A percentile compares a stretch with the other conserved stretches of the same genome.
Evolutionary conservation across 2,329 filamentous ascomycete genomes (phyloP).

Genomic region (Sporothrix pallida): DNA sequence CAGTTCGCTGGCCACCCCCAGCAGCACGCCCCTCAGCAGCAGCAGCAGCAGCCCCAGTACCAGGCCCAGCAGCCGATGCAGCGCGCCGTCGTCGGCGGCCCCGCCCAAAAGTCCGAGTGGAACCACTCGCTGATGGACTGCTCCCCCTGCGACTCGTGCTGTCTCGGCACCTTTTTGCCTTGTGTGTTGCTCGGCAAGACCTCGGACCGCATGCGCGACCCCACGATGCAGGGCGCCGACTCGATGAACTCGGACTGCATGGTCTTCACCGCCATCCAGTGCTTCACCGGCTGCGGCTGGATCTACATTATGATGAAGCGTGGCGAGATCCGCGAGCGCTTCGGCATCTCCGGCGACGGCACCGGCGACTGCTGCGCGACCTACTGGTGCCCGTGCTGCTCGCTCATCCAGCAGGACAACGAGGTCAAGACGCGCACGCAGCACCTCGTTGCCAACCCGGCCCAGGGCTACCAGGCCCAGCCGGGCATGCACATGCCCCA

Average conservation of each 20-base stretch:
- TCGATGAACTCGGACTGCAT: slow-evolving; percentile 52
- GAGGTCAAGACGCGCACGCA: slow-evolving; percentile 51
- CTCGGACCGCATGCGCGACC: slow-evolving; percentile 52
- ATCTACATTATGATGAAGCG: slow-evolving; percentile 60
- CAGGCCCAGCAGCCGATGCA: slow-evolving; percentile 34
- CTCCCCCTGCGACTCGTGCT: slow-evolving; percentile 49
- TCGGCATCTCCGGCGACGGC: slow-evolving; percentile 58
- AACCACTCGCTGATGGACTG: slow-evolving; percentile 50
- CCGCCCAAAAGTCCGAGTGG: slow-evolving; percentile 44
- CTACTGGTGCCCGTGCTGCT: slow-evolving; percentile 63
- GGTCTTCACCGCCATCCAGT: slow-evolving; percentile 49
- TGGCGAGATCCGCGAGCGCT: slow-evolving; percentile 57
- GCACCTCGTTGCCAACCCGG: slow-evolving; percentile 36
- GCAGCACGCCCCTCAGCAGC: slow-evolving; percentile 15
- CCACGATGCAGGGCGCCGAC: slow-evolving; percentile 49
- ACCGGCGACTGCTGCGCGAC: slow-evolving; percentile 57
- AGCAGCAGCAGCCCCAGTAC: slow-evolving; percentile 26
- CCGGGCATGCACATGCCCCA: slow-evolving; percentile 44
- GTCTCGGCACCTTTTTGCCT: slow-evolving; percentile 50
- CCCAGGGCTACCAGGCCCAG: slow-evolving; percentile 45
- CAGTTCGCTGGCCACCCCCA: not conserved
- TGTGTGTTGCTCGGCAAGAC: slow-evolving; percentile 55
- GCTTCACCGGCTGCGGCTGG: slow-evolving; percentile 52
- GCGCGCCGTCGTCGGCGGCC: slow-evolving; percentile 28
- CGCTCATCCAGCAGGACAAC: slow-evolving; percentile 63